Evolutionary conservation across 2,329 filamentous ascomycete species (phyloP), one percentile per base, ranked within the genome.

Genomic region (Arthroderma uncinatum): DNA sequence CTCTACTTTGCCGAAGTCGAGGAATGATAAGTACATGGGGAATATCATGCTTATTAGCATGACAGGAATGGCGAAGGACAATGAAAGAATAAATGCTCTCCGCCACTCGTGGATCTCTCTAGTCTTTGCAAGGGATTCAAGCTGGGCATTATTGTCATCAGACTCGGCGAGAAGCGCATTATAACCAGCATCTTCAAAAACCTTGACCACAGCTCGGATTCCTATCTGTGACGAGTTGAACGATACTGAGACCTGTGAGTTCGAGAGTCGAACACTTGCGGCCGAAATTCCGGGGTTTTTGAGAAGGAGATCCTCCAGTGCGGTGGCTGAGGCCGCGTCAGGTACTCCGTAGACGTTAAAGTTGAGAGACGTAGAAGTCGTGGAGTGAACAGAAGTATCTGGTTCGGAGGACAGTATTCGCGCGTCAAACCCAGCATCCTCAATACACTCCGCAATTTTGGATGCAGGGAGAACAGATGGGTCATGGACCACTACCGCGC

Each of bases 81-180:
- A 66, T 0, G 90, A 95, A 6, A 86, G 79, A 61, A 80, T 78
- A 72, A 97, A 95, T 0, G 90, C 89, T 30, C 78, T 81, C 60
- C 82, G 83, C 93, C 93, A 98, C 71, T 95, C 90, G 62, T 86
- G 87, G 61, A 98, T 95, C 71, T 98, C 93, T 64, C 89, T 88
- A 0, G 93, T 97, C 74, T 98, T 98, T 7, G 93, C 87, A 1
- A 98, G 79, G 1, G 93, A 97, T 70, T 97, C 90, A 1, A 98
- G 80, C 69, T 98, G 93, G 0, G 93, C 92, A 67, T 95, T 95
- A 70, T 95, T 97, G 73, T 98, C 93, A 65, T 97, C 89, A 55
- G 84, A 86, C 63, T 97, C 92, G 0, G 91, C 85, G 9, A 97
- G 81, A 1, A 98, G 76, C 1, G 92, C 93, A 68, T 96, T 95